Percentiles rank a stretch among this genome's conserved stretches.
Evolutionary conservation across 331 rosid species (phyloP).

Genomic region (Phaseolus coccineus): DNA sequence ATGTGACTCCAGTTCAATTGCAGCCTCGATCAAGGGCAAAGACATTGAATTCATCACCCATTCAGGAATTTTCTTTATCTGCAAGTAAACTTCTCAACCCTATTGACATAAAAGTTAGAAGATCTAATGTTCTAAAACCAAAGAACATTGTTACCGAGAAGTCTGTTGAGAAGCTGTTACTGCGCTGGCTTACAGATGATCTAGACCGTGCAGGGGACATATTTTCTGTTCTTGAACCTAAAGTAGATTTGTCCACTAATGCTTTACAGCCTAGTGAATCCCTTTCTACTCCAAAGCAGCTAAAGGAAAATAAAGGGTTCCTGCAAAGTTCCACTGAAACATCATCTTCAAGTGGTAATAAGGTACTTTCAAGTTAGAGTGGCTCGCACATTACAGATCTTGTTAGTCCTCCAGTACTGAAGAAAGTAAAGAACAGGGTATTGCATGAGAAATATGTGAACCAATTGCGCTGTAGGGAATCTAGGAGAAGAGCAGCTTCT

Average conservation of each 20-base stretch:
- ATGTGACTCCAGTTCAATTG: constrained; percentile 68
- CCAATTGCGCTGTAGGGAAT: constrained; percentile 75
- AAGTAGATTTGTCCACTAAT: constrained; percentile 52
- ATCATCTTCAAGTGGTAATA: constrained; percentile 65
- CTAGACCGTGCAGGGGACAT: constrained; percentile 69
- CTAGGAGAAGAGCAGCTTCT: constrained; percentile 66
- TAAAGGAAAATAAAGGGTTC: constrained; percentile 51
- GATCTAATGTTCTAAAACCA: constrained; percentile 49
- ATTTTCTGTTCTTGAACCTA: constrained; percentile 79
- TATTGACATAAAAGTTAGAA: constrained; percentile 45
- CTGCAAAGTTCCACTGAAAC: constrained; percentile 51
- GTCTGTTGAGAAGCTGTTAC: constrained; percentile 59
- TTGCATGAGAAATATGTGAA: constrained; percentile 84
- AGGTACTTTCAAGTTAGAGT: constrained; percentile 62
- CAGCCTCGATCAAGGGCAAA: constrained; percentile 70
- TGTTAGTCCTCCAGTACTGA: constrained; percentile 82
- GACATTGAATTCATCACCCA: constrained; percentile 55
- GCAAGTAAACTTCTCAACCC: constrained; percentile 75
- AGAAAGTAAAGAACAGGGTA: constrained; percentile 71
- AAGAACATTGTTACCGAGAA: constrained; percentile 60
- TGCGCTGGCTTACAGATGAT: constrained; percentile 50
- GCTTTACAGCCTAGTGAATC: constrained; percentile 45
- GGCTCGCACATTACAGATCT: constrained; percentile 46
- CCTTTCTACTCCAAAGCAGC: constrained; percentile 65
- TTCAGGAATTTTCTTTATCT: constrained; percentile 59